Evolutionary conservation across 352 stramenopile genomes (phyloP), one percentile per base, ranked within the genome.

Genomic region (Peronospora tabacina): DNA sequence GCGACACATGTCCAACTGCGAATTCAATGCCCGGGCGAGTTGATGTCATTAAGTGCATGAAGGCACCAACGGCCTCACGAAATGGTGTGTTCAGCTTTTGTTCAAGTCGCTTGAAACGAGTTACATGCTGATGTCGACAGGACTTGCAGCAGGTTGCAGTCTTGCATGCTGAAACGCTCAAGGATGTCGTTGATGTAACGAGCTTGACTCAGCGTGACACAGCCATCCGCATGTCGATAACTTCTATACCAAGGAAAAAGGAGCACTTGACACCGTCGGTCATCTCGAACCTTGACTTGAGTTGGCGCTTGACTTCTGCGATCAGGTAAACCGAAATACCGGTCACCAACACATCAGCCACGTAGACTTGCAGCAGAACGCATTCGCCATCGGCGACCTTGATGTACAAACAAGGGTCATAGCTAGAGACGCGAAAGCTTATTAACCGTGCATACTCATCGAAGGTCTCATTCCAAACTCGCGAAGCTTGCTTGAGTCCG

Each of bases 231-330:
- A 26, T n/a, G 33, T 63, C 41, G 0, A 60, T 15, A 22, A 57
- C 0, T 24, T 60, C 44, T 15, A 58, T 61, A 3, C 46, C 47
- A 8, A 66, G 51, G 0, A 66, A 26, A 38, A 61, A 66, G 3
- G 36, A 12, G 19, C 47, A 66, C 35, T 56, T 58, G 46, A 50
- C 58, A 19, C 50, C 50, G 19, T 60, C 50, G n/a, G 44, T 61
- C 47, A 60, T 66, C 46, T 58, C 51, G 37, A 66, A 60, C 1
- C 38, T 15, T 9, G 43, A 17, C 34, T 53, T 68, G 15, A 68
- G 28, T 7, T 58, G 11, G 19, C 36, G 19, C 45, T 61, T 57
- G 24, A 28, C 19, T 17, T 52, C 5, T 13, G 34, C 36, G 19
- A 58, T 59, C 16, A 48, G 29, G 1, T 49, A 29, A 2, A 17